Conservation (phyloP, 148 eudicot genomes). For the Fagopyrum tataricum region DNA sequence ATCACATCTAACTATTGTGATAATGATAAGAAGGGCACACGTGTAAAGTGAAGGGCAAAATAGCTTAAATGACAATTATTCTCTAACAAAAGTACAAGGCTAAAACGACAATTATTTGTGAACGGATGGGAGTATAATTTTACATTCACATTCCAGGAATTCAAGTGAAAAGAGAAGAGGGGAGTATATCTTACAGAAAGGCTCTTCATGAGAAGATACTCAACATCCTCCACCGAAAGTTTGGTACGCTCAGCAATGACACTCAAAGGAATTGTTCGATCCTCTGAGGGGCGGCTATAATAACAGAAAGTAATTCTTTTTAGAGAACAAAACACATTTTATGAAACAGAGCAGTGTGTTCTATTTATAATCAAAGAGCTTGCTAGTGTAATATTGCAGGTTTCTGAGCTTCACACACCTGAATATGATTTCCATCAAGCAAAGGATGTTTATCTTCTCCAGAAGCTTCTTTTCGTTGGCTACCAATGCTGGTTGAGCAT, state of each 20-base stretch:
- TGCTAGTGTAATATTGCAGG: not conserved
- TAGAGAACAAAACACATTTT: not conserved
- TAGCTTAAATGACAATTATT: too few relatives aligned
- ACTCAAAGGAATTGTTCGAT: conserved; percentile 77
- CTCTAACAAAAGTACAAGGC: too few relatives aligned
- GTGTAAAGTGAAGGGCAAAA: too few relatives aligned
- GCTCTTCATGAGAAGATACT: conserved; percentile 97
- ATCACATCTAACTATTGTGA: too few relatives aligned
- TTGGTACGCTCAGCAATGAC: conserved; percentile 84
- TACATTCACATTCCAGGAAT: not conserved
- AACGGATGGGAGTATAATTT: too few relatives aligned
- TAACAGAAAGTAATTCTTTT: not conserved
- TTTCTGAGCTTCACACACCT: conserved; percentile 32
- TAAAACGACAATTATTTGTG: too few relatives aligned
- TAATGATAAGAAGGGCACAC: too few relatives aligned
- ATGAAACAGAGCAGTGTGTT: not conserved
- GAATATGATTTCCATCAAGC: conserved; percentile 98
- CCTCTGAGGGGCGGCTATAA: conserved; percentile 92
- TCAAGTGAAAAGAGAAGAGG: not conserved
- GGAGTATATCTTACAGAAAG: conserved; percentile 73
- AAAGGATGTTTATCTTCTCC: conserved; percentile 89
- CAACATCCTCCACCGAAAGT: conserved; percentile 78
- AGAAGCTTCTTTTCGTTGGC: conserved; percentile 83
- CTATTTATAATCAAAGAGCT: not conserved
- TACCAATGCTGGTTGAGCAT: conserved; percentile 86